Base-by-base conservation (phyloP, 176 grass and related monocot genomes). In the Eragrostis curvula region DNA sequence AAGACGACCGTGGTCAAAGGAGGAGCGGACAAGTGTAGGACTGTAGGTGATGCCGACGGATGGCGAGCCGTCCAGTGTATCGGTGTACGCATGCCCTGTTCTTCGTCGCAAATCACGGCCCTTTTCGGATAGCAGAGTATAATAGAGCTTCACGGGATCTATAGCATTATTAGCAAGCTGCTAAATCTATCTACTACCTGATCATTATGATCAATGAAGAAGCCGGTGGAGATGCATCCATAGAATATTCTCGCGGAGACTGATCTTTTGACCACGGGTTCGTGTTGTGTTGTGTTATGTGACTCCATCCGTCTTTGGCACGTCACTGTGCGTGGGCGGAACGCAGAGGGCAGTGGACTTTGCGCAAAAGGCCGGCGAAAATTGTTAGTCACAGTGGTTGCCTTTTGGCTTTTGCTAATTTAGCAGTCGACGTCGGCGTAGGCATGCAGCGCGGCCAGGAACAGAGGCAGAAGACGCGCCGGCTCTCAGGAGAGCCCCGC, bases 261-360 rank as follows among this genome's bases (percentile, higher is more conserved):
- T 9, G n/a, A n/a, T n/a, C 43, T 1, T 15, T 49, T 3, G 47
- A 3, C 47, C 47, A 49, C 9, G n/a, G 56, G 25, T 10, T 28
- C 24, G 25, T 5, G 61, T 1, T 32, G 27, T 51, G 70, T 28
- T 24, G 25, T 5, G 61, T 1, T 32, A 16, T 51, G 70, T 49
- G 16, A 3, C 70, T 68, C 70, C 81, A 50, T 41, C 42, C 18
- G 45, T 65, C 61, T 48, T 59, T 27, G 12, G 20, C 62, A 28
- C 71, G 61, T 81, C 46, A 53, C 10, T 28, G 32, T 41, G 49
- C 18, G 71, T n/a, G 16, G 28, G 18, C 52, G 25, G 69, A 72
- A 50, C 71, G 49, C 49, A 29, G 48, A 3, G n/a, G 70, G 17
- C 23, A 21, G 74, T 71, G 52, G 68, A 80, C 58, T 36, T 69